These are phyloP conservation scores for Cutaneotrichosporon arboriforme DNA, from an alignment of 1,284 basidiomycete species.

Conservation along the genomic window DNA sequence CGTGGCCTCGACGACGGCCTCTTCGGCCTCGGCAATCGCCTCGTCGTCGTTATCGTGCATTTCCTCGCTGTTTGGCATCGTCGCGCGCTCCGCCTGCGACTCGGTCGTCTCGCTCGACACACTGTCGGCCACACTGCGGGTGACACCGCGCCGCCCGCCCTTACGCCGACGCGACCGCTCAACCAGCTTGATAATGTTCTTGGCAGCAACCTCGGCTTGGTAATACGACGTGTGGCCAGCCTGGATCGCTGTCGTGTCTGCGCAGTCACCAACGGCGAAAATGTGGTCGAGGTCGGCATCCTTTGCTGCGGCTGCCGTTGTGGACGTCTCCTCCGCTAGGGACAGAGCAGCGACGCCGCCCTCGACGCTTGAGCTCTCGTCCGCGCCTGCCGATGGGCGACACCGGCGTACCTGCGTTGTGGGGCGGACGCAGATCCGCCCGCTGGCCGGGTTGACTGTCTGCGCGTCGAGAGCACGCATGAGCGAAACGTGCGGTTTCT, in stretches of 20 bases:
- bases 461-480: slow-evolving; percentile 54
- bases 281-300: slow-evolving; percentile 34
- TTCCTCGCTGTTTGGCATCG: too few relatives aligned
- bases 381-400: not conserved
- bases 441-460: slow-evolving; percentile 52
- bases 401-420: slow-evolving; percentile 53
- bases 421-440: slow-evolving; percentile 54
- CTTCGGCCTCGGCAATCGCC: slow-evolving; percentile 25
- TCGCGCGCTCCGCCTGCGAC: not conserved
- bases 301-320: not conserved
- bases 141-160: not conserved
- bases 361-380: not conserved
- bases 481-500: slow-evolving; percentile 63
- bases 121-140: not conserved
- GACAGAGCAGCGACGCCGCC: not conserved
- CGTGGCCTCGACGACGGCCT: slow-evolving; percentile 30
- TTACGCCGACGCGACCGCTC: slow-evolving; percentile 11
- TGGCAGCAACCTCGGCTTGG: slow-evolving; percentile 51
- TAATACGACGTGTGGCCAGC: slow-evolving; percentile 65
- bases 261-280: slow-evolving; percentile 49
- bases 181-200: slow-evolving; percentile 48
- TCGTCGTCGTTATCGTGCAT: slow-evolving; percentile 11
- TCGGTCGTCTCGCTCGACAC: not conserved
- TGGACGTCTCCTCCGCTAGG: slow-evolving; percentile 1
- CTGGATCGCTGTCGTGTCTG: slow-evolving; percentile 50